phyloP scores from a whole-genome alignment of 495 filamentous ascomycete species.

The Physcia stellaris region DNA sequence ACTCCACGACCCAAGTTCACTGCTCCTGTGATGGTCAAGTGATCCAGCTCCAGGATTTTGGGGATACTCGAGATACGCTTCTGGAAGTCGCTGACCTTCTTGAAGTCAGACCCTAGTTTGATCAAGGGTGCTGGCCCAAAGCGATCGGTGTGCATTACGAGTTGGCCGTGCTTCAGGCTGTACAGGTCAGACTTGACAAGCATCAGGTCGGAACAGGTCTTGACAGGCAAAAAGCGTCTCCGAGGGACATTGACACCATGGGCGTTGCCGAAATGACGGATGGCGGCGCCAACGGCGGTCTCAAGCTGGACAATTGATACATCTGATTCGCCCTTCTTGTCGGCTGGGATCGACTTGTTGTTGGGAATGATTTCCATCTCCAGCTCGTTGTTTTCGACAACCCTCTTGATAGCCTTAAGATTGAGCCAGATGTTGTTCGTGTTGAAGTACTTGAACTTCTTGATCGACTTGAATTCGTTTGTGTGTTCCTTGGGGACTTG shows the following conservation, averaged over 20 bases:
- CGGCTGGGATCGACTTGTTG: constrained; percentile 92
- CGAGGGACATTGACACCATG: constrained; percentile 99
- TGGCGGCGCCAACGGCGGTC: constrained; percentile 95
- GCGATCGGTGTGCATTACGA: constrained; percentile 87
- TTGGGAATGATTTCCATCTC: constrained; percentile 99
- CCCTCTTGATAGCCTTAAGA: constrained; percentile 91
- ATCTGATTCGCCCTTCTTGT: constrained; percentile 99
- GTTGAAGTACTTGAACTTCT: constrained; percentile 99
- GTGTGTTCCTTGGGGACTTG: constrained; percentile 99
- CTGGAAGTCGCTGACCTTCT: constrained; percentile 99
- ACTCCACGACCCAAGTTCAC: constrained; percentile 95
- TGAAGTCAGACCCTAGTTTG: constrained; percentile 98
- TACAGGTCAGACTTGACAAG: constrained; percentile 99
- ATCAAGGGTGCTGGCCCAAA: constrained; percentile 98
- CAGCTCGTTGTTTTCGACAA: constrained; percentile 96
- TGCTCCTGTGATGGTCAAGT: constrained; percentile 91
- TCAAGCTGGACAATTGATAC: constrained; percentile 95
- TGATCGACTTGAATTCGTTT: constrained; percentile 99
- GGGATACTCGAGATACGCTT: constrained; percentile 92
- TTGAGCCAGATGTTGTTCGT: constrained; percentile 99
- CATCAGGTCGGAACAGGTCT: constrained; percentile 99
- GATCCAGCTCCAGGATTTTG: constrained; percentile 95
- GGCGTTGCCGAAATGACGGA: constrained; percentile 95
- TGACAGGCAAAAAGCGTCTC: constrained; percentile 96
- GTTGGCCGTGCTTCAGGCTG: constrained; percentile 97